phyloP scores from a whole-genome alignment of 371 early-diverging fungal species.

The Mortierella sp. region DNA sequence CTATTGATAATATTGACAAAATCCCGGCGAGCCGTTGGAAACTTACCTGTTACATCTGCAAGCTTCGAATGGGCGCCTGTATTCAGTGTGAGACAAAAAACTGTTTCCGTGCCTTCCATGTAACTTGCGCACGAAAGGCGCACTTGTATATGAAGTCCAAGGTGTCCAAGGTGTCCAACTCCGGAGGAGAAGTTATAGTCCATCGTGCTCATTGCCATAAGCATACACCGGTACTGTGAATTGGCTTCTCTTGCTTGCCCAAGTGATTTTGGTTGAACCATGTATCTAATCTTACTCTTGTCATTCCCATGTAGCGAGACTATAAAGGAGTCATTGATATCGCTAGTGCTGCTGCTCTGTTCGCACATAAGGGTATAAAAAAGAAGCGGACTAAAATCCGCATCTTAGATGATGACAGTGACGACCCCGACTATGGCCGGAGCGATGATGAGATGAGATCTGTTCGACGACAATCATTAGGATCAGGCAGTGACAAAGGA shows the following conservation, averaged over 20 bases:
- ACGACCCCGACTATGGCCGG: slow-evolving; percentile 57
- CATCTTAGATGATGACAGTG: slow-evolving; percentile 58
- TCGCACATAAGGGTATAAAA: slow-evolving; percentile 44
- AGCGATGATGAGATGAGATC: slow-evolving; percentile 31
- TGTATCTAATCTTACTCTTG: too few species aligned
- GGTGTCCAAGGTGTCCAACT: slow-evolving; percentile 68
- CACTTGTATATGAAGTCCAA: slow-evolving; percentile 84
- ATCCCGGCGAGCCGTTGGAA: slow-evolving; percentile 93
- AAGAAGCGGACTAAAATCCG: slow-evolving; percentile 36
- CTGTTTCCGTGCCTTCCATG: slow-evolving; percentile 95
- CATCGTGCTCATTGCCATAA: slow-evolving; percentile 83
- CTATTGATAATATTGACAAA: slow-evolving; percentile 90
- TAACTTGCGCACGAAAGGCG: slow-evolving; percentile 92
- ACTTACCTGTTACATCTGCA: slow-evolving; percentile 91
- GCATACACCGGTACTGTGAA: slow-evolving; percentile 85
- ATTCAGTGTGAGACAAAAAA: slow-evolving; percentile 94
- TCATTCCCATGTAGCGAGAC: slow-evolving; percentile 27
- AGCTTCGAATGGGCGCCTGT: slow-evolving; percentile 87
- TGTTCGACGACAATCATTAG: slow-evolving; percentile 8
- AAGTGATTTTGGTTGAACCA: not conserved
- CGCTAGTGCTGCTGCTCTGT: slow-evolving; percentile 48
- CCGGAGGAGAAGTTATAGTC: slow-evolving; percentile 67
- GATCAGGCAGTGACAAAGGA: slow-evolving; percentile 28
- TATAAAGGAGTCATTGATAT: slow-evolving; percentile 39
- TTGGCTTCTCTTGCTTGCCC: not conserved